Percentiles rank a stretch among this genome's conserved stretches.
phyloP scores from a whole-genome alignment of 2,329 filamentous ascomycete genomes.

The Endocalyx cinctus region DNA sequence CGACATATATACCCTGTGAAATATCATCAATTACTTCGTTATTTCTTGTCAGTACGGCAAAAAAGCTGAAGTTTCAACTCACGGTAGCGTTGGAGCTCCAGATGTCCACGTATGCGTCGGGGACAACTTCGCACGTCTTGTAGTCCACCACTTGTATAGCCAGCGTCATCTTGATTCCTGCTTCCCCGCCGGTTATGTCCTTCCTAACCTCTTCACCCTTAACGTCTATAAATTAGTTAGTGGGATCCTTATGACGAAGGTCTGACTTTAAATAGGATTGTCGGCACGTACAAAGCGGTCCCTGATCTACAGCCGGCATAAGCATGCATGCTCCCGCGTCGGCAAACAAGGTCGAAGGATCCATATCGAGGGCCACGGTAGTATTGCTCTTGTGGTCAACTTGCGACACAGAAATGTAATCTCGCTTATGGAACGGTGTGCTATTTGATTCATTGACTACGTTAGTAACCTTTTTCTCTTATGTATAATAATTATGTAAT shows the following conservation, averaged over 20 bases:
- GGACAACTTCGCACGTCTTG: background rate
- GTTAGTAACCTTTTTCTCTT: too few species aligned
- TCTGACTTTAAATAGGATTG: too few species aligned
- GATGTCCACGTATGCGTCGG: background rate
- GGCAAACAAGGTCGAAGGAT: background rate
- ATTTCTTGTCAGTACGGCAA: too few species aligned
- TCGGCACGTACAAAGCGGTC: background rate
- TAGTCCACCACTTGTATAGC: background rate
- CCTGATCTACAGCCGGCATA: background rate
- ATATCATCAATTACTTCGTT: too few species aligned
- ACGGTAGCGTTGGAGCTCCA: background rate
- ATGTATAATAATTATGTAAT: too few species aligned
- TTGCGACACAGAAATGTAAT: background rate
- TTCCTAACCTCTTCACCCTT: background rate
- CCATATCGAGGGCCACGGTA: background rate
- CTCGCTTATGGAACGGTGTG: background rate
- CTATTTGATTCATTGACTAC: background rate
- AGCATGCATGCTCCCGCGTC: background rate
- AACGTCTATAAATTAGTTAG: background rate
- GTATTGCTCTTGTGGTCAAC: background rate
- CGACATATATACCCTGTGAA: background rate
- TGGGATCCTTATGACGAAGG: background rate
- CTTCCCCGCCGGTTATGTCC: background rate
- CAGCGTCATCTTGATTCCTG: background rate
- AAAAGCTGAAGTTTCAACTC: too few species aligned